A percentile compares a stretch with the other conserved stretches of the same genome.
Conservation (phyloP, 805 yeast genomes). For the Wickerhamomyces silvicola region DNA sequence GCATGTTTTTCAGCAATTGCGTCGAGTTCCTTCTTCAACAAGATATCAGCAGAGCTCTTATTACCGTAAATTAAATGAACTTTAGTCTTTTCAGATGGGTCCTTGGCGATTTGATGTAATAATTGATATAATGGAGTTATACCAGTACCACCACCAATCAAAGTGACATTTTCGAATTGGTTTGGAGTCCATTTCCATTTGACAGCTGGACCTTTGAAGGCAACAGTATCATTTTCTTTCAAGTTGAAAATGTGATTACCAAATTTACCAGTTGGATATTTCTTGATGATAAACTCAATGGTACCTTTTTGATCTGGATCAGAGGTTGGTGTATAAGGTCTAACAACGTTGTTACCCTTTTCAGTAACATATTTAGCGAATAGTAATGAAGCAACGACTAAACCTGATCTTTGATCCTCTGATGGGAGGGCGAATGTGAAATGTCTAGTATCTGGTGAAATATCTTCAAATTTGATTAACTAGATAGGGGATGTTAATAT, state of each 20-base stretch:
- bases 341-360: slow-evolving; percentile 77
- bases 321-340: slow-evolving; percentile 78
- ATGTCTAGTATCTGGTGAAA: slow-evolving; percentile 60
- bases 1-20: slow-evolving; percentile 57
- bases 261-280: slow-evolving; percentile 80
- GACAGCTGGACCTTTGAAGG: slow-evolving; percentile 90
- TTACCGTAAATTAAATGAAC: slow-evolving; percentile 78
- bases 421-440: slow-evolving; percentile 65
- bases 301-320: slow-evolving; percentile 65
- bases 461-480: slow-evolving; percentile 36
- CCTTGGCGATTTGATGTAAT: slow-evolving; percentile 63
- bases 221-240: slow-evolving; percentile 71
- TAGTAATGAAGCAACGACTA: slow-evolving; percentile 71
- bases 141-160: slow-evolving; percentile 96
- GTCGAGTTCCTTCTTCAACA: slow-evolving; percentile 76
- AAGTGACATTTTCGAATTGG: slow-evolving; percentile 68
- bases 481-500: neutral
- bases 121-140: slow-evolving; percentile 94
- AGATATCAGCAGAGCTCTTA: slow-evolving; percentile 69
- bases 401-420: slow-evolving; percentile 65
- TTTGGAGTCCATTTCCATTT: slow-evolving; percentile 92
- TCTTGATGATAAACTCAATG: slow-evolving; percentile 77
- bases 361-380: slow-evolving; percentile 76
- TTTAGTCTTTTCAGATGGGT: slow-evolving; percentile 87
- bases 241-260: slow-evolving; percentile 64